These are phyloP conservation scores for Podospora conica DNA, from an alignment of 495 filamentous ascomycete species.

Conservation along the genomic window DNA sequence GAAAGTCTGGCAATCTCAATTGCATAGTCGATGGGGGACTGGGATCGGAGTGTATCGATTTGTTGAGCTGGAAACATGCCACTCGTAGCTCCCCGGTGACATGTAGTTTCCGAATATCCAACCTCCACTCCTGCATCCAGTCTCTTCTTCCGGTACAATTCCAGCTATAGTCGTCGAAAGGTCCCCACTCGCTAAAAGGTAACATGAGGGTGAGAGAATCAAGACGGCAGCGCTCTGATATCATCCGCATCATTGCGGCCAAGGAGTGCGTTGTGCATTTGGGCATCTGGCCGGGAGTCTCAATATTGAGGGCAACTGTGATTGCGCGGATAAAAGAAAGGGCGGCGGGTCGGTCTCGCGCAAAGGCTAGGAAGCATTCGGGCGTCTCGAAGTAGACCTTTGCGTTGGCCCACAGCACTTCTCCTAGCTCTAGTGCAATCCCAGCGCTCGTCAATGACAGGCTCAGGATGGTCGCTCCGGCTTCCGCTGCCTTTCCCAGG, in stretches of 20 bases:
- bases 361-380: background rate
- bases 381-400: background rate
- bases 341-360: background rate
- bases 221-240: background rate
- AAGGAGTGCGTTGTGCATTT: background rate
- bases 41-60: too few species aligned
- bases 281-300: background rate
- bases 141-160: too few species aligned
- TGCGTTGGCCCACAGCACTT: background rate
- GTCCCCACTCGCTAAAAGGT: too few species aligned
- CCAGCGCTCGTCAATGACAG: background rate
- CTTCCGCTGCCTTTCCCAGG: background rate
- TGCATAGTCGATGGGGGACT: too few species aligned
- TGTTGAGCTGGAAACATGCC: too few species aligned
- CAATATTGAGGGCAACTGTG: background rate
- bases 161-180: too few species aligned
- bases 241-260: background rate
- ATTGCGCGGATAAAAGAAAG: background rate
- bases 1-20: too few species aligned
- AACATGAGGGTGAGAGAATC: too few species aligned
- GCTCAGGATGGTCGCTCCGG: background rate
- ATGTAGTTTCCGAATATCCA: too few species aligned
- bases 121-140: too few species aligned
- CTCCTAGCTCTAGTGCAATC: background rate
- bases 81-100: too few species aligned